These are phyloP conservation scores for Bruguiera parviflora DNA, from an alignment of 345 rosid species.

Conservation along the genomic window DNA sequence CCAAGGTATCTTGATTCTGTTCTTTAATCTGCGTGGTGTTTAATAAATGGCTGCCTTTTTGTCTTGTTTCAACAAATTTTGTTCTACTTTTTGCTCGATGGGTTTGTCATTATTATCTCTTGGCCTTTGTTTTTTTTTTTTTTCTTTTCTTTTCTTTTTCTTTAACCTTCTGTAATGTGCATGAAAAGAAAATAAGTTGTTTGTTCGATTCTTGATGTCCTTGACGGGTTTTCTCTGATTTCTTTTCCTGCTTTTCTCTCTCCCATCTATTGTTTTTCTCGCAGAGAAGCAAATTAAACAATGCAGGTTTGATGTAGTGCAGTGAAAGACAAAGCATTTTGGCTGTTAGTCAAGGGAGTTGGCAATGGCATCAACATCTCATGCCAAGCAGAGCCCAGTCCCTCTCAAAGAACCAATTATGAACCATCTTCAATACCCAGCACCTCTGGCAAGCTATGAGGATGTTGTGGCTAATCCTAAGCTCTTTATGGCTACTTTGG, in stretches of 20 bases:
- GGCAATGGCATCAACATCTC: conserved; percentile 85
- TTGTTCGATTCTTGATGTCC: too few species aligned
- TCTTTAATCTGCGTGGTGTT: conserved; percentile 1
- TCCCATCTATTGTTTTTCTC: not conserved
- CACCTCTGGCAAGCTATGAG: conserved; percentile 66
- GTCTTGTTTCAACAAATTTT: conserved; percentile 10
- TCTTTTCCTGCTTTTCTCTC: conserved; percentile 5
- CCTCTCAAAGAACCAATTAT: conserved; percentile 42
- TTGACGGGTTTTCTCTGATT: too few species aligned
- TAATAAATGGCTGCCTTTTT: conserved; percentile 9
- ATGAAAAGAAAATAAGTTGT: not conserved
- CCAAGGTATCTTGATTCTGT: not conserved
- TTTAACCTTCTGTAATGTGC: conserved; percentile 7
- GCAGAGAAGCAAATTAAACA: not conserved
- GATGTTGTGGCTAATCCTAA: conserved; percentile 53
- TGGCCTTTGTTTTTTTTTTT: conserved; percentile 4
- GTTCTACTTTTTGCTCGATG: conserved; percentile 2
- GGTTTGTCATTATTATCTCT: conserved; percentile 21
- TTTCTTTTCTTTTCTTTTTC: not conserved
- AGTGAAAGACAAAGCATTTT: conserved; percentile 17
- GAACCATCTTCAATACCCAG: conserved; percentile 41
- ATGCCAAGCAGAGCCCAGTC: conserved; percentile 53
- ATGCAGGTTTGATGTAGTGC: conserved; percentile 14
- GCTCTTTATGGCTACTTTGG: conserved; percentile 68
- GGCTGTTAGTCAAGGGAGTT: conserved; percentile 25